Conservation (phyloP, 192 early-diverging fungal genomes). For the Mortierella hygrophila region DNA sequence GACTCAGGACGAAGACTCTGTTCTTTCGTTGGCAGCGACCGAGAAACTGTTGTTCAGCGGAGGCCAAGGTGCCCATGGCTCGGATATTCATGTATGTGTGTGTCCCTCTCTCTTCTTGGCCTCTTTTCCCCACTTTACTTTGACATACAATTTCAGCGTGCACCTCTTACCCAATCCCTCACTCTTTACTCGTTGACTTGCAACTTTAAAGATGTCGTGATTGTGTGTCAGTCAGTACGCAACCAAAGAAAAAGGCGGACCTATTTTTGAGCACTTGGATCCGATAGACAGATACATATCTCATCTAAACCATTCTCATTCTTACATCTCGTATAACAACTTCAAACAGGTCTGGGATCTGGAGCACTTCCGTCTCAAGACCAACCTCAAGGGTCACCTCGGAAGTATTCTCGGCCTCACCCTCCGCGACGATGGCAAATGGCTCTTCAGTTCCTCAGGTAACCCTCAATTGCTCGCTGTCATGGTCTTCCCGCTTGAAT, state of each 20-base stretch:
- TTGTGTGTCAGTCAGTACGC: not conserved
- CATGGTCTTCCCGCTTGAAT: not conserved
- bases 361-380: conserved; percentile 60
- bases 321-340: not conserved
- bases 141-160: not conserved
- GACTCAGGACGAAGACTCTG: conserved; percentile 67
- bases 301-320: not conserved
- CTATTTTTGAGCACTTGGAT: not conserved
- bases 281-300: not conserved
- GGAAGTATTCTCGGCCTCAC: conserved; percentile 64
- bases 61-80: conserved; percentile 66
- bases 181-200: not conserved
- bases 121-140: not conserved
- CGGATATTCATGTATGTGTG: conserved; percentile 71
- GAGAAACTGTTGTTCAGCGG: conserved; percentile 74
- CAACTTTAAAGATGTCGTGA: conserved; percentile 37
- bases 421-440: conserved; percentile 59
- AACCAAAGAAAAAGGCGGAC: not conserved
- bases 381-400: conserved; percentile 62
- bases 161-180: not conserved
- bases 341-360: conserved; percentile 64
- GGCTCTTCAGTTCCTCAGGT: conserved; percentile 70
- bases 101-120: conserved; percentile 22
- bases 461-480: not conserved
- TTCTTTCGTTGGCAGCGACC: conserved; percentile 74